Evolutionary conservation across 192 early-diverging fungal genomes (phyloP), one percentile per base, ranked within the genome.

Genomic region (Dissophora ornata): DNA sequence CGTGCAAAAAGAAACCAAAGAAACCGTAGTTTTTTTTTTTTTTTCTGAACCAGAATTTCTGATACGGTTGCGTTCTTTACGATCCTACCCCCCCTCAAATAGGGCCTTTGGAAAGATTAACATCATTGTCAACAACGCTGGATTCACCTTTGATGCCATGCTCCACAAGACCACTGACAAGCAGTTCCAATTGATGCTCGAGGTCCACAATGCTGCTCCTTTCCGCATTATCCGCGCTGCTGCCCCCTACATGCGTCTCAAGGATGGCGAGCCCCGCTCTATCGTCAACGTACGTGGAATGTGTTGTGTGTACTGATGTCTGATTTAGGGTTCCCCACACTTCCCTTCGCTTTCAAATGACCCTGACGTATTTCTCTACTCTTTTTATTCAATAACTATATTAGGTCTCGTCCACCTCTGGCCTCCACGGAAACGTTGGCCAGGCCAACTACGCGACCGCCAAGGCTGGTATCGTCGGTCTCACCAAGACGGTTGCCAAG

Each of bases 401-500:
- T 38, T 38, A 79, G 73, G 68, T 86, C 40, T 86, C 85, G n/a
- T 86, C 85, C 30, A 84, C 83, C 25, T 86, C 83, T 53, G 97
- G 97, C 46, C 85, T 98, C 45, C 95, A 96, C 83, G 97, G 97
- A 68, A 93, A 93, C 80, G 81, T 93, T 53, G 91, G 91, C 21
- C 97, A 98, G 83, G 93, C 95, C 62, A 98, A 98, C 87, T 98
- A 98, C 84, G 85, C 90, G 16, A 87, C 96, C 24, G 95, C 95
- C 59, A 98, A 98, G 89, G 94, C 95, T 47, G 96, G 93, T 64
- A 85, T 94, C 67, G 86, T 96, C 71, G 96, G 95, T 34, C 82
- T 98, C 55, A 94, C 91, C 83, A 96, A 94, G 90, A 94, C 94
- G 19, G 87, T 98, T 69, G 95, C 96, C 44, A 87, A 89, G 79